Base-by-base conservation (phyloP, 148 eudicot species). In the Amaranthus hypochondriacus region DNA sequence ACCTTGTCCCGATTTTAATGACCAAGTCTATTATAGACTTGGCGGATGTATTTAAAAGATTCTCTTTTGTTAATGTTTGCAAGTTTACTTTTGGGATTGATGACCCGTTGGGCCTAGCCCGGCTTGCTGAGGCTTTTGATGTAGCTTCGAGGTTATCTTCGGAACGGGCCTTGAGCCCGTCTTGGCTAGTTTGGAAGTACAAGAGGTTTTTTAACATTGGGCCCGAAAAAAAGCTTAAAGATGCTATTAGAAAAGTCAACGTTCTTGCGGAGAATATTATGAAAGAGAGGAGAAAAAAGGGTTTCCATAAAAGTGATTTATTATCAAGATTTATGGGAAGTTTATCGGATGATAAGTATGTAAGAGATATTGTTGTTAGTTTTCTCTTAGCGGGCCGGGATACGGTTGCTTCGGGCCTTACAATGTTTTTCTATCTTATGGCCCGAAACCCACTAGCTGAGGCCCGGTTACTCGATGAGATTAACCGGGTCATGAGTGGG, bases 331-430 rank as follows among this genome's bases (percentile, higher is more conserved):
- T 89, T 71, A 84, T 89, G 90, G 84, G 74, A 3, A 70, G 81
- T 18, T 80, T 80, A 0, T 50, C 53, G 3, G 73, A 81, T 64
- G 87, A 85, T 5, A 66, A 65, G 68, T 87, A 83, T 66, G 79
- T 89, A 0, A 71, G 90, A 11, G 92, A 89, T 49, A 82, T 89
- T 10, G 90, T 89, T 8, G 71, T 87, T 4, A 89, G 90, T 75
- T 86, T 89, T 14, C 71, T 89, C 0, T 48, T 89, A 18, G 92
- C 92, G 0, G 92, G 92, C 53, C 84, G 88, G 0, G 92, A 89
- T 81, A 89, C 92, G 10, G 84, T 83, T 48, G 87, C 92, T 0
- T 79, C 92, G 50, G 90, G 84, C 78, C 75, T 89, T 12, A 85
- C 88, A 18, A 75, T 73, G 66, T 77, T 89, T 59, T 89, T 89